Conservation (phyloP, 1,284 basidiomycete species). For the Schizophyllum commune region DNA sequence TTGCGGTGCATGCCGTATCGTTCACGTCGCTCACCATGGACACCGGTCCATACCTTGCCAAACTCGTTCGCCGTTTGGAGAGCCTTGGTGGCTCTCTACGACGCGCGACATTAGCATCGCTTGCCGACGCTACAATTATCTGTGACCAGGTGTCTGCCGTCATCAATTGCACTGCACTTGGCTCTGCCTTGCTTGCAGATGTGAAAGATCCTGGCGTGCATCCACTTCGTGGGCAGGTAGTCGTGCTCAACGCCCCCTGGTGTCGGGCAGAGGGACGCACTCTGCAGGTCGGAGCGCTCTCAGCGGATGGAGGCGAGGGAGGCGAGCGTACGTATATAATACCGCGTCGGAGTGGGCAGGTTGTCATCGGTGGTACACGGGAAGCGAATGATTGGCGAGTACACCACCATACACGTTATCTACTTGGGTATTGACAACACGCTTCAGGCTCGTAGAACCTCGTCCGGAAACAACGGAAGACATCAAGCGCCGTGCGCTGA, state of each 20-base stretch:
- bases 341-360: constrained; percentile 16
- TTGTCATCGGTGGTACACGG: constrained; percentile 16
- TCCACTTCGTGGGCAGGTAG: constrained; percentile 17
- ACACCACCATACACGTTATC: not conserved
- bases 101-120: not conserved
- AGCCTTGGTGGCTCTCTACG: constrained; percentile 12
- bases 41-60: constrained; percentile 12
- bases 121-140: not conserved
- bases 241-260: constrained; percentile 18
- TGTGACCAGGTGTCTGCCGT: constrained; percentile 7
- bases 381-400: constrained; percentile 15
- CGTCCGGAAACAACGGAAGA: constrained; percentile 12
- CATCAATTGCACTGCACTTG: constrained; percentile 15
- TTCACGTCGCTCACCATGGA: constrained; percentile 18
- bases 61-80: constrained; percentile 10
- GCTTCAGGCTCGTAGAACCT: constrained; percentile 10
- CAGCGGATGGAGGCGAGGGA: constrained; percentile 8
- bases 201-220: constrained; percentile 16
- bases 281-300: constrained; percentile 8
- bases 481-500: constrained; percentile 15
- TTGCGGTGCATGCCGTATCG: constrained; percentile 12
- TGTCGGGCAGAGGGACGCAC: constrained; percentile 15
- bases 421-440: not conserved
- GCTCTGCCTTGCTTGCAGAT: constrained; percentile 11
- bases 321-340: constrained; percentile 18